Base-by-base conservation (phyloP, 495 filamentous ascomycete species). In the Neurospora sp. region DNA sequence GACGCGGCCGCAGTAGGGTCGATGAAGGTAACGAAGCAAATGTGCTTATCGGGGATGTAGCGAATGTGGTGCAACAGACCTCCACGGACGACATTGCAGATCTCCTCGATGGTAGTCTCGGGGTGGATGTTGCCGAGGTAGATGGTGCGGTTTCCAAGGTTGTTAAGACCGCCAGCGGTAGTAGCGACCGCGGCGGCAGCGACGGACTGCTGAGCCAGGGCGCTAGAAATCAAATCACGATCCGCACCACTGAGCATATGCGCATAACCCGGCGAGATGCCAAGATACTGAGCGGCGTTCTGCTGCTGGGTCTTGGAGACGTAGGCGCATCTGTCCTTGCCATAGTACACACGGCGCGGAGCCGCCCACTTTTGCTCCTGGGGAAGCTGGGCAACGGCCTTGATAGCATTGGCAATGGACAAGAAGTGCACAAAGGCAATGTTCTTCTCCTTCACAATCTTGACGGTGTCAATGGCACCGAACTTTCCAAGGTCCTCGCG, bases 221-320 rank as follows among this genome's bases (percentile, higher is more conserved):
- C 94, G 78, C 92, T 97, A 31, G 94, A 96, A 78, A 99, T 97
- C 72, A 98, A 86, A 74, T 99, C 96, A 16, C 94, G 92, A 80
- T 99, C 96, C 44, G 96, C 94, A 37, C 92, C 93, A 79, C 97
- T 98, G 71, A 98, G 87, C 77, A 98, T 93, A 79, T 97, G 94
- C 3, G 96, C 94, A 80, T 97, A 97, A 38, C 95, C 95, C n/a
- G 96, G 96, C 12, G 96, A 93, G 77, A 99, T 99, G 69, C 96
- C 96, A 11, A 99, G 88, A 80, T 98, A 99, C 83, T 99, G 96
- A 38, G 96, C 96, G 18, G 96, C 96, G 78, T 99, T 99, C 85
- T 99, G 96, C 83, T 99, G 96, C 83, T 99, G 96, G 1, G 96
- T 99, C 88, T 99, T 99, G 59, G 96, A 99, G 44, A 99, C 94